Percentiles rank a stretch among this genome's conserved stretches.
Conservation (phyloP, 192 early-diverging fungal genomes). For the Mortierella claussenii region DNA sequence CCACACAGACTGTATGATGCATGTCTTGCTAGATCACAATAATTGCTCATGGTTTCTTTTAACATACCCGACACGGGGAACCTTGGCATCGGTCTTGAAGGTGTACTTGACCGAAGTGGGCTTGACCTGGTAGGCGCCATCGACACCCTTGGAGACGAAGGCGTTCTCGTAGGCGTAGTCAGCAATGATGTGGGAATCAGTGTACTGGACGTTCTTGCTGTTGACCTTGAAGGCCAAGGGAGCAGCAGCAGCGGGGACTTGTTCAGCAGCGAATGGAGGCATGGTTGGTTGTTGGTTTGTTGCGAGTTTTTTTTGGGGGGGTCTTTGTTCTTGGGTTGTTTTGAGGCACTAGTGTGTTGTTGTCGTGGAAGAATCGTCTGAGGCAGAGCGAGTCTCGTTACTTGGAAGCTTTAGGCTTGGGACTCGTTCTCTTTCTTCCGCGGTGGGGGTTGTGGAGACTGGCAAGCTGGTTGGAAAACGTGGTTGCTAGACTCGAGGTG, state of each 20-base stretch:
- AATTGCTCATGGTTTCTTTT: too few species aligned
- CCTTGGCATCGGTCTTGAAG: constrained; percentile 86
- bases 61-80: constrained; percentile 85
- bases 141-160: constrained; percentile 74
- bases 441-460: constrained; percentile 86
- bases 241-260: constrained; percentile 53
- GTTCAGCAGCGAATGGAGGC: constrained; percentile 55
- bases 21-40: too few species aligned
- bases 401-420: constrained; percentile 72
- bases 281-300: constrained; percentile 21
- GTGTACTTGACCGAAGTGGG: constrained; percentile 91
- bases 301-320: constrained; percentile 7
- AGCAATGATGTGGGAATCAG: constrained; percentile 79
- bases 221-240: constrained; percentile 83
- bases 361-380: constrained; percentile 37
- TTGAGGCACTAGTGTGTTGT: constrained; percentile 6
- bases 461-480: constrained; percentile 84
- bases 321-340: not conserved
- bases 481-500: constrained; percentile 59
- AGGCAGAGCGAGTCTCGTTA: constrained; percentile 43
- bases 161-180: constrained; percentile 94
- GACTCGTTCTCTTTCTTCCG: constrained; percentile 74
- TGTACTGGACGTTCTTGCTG: constrained; percentile 91
- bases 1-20: too few species aligned
- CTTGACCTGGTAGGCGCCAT: constrained; percentile 77